Percentiles rank a stretch among this genome's conserved stretches.
phyloP scores from a whole-genome alignment of 1,284 basidiomycete species.

The Sporisorium reilianum region DNA sequence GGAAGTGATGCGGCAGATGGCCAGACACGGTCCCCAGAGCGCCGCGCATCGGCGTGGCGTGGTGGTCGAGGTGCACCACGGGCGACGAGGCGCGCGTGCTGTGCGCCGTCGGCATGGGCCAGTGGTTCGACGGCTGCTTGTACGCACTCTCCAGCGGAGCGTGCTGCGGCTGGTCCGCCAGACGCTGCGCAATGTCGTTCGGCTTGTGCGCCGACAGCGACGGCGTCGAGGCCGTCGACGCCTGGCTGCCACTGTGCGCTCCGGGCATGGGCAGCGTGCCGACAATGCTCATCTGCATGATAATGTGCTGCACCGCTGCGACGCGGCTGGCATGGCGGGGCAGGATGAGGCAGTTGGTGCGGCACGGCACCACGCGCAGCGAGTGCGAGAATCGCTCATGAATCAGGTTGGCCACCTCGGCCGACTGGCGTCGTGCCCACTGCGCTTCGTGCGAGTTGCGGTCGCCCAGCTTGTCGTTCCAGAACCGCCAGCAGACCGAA shows the following conservation, averaged over 20 bases:
- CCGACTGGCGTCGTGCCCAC: constrained; percentile 86
- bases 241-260: constrained; percentile 16
- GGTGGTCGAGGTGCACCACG: constrained; percentile 24
- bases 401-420: constrained; percentile 89
- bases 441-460: constrained; percentile 74
- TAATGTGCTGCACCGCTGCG: constrained; percentile 75
- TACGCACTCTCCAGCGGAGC: constrained; percentile 48
- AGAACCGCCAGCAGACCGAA: constrained; percentile 85
- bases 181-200: constrained; percentile 35
- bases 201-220: constrained; percentile 28
- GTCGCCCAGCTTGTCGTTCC: constrained; percentile 73
- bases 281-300: constrained; percentile 57
- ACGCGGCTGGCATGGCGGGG: constrained; percentile 85
- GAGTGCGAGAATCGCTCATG: constrained; percentile 70
- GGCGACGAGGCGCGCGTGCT: constrained; percentile 34
- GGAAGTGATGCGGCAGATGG: constrained; percentile 44
- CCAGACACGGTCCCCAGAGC: constrained; percentile 34
- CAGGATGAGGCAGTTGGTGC: constrained; percentile 76
- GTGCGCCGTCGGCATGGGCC: constrained; percentile 43
- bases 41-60: constrained; percentile 25
- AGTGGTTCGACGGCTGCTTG: constrained; percentile 62
- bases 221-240: constrained; percentile 30
- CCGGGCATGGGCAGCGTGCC: constrained; percentile 22
- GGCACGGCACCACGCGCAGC: constrained; percentile 63
- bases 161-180: constrained; percentile 45